A percentile compares a stretch with the other conserved stretches of the same genome.
Conservation (phyloP, 345 rosid species). For the Lumnitzera racemosa region DNA sequence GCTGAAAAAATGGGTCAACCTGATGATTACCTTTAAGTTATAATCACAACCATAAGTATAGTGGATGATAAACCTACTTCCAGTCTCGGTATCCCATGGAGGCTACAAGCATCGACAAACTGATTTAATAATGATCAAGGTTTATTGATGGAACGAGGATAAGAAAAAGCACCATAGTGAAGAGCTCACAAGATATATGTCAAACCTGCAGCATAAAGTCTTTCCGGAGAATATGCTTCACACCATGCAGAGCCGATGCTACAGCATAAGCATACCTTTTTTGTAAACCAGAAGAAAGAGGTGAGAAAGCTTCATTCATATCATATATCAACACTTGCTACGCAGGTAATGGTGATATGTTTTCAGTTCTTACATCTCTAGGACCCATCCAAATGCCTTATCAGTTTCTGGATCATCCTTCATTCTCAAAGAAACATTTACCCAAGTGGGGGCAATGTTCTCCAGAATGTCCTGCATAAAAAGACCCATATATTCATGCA, state of each 20-base stretch:
- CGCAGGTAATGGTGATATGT: not conserved
- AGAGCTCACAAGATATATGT: not conserved
- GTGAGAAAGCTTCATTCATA: too few relatives aligned
- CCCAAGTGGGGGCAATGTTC: constrained; percentile 69
- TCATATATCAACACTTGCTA: constrained; percentile 1
- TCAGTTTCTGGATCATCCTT: constrained; percentile 67
- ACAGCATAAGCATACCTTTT: constrained; percentile 79
- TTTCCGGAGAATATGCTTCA: constrained; percentile 48
- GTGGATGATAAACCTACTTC: constrained; percentile 58
- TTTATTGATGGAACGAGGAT: not conserved
- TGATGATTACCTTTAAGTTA: constrained; percentile 35
- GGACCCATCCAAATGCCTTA: constrained; percentile 81
- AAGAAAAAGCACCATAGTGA: constrained; percentile 8
- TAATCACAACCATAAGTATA: constrained; percentile 79
- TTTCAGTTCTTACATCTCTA: constrained; percentile 53
- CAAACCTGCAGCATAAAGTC: constrained; percentile 79
- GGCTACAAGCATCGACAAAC: constrained; percentile 35
- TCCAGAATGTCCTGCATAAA: constrained; percentile 40
- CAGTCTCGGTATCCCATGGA: constrained; percentile 64
- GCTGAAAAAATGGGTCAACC: too few relatives aligned
- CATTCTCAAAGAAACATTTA: constrained; percentile 71
- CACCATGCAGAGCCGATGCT: constrained; percentile 67
- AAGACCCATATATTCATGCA: too few relatives aligned
- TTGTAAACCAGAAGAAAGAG: not conserved
- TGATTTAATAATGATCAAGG: too few relatives aligned